Conservation (phyloP, 2,329 filamentous ascomycete species). For the Phialocephala subalpina region DNA sequence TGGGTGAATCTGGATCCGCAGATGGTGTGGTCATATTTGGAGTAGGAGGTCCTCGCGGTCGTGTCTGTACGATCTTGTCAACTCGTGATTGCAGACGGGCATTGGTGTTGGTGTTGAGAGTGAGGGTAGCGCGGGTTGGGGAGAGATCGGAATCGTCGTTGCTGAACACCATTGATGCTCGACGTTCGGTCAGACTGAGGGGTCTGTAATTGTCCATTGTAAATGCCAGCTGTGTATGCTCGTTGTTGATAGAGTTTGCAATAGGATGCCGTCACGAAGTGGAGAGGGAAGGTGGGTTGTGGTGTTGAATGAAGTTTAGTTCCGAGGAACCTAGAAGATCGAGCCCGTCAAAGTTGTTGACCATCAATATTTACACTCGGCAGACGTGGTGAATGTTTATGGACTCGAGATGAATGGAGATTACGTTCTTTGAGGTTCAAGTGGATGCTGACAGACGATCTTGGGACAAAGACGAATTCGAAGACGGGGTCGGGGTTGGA, state of each 20-base stretch:
- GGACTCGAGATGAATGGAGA: neutral
- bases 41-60: constrained; percentile 67
- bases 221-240: neutral
- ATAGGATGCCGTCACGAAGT: neutral
- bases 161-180: constrained; percentile 61
- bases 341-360: constrained; percentile 2
- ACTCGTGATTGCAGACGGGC: constrained; percentile 49
- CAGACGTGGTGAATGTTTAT: constrained; percentile 3
- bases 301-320: neutral
- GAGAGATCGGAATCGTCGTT: constrained; percentile 55
- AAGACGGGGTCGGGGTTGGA: neutral
- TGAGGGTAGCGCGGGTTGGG: constrained; percentile 48
- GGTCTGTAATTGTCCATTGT: constrained; percentile 50
- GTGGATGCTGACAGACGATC: constrained; percentile 2
- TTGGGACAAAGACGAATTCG: neutral
- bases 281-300: neutral
- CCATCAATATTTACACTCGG: constrained; percentile 18
- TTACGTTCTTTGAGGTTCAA: neutral
- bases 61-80: constrained; percentile 62
- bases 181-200: constrained; percentile 67
- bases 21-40: constrained; percentile 73
- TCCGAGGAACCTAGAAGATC: neutral
- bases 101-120: constrained; percentile 55
- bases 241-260: neutral
- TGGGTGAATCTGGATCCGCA: constrained; percentile 62